Evolutionary conservation across 306 rosid genomes (phyloP), one percentile per base, ranked within the genome.

Genomic region (Lathyrus aphaca): DNA sequence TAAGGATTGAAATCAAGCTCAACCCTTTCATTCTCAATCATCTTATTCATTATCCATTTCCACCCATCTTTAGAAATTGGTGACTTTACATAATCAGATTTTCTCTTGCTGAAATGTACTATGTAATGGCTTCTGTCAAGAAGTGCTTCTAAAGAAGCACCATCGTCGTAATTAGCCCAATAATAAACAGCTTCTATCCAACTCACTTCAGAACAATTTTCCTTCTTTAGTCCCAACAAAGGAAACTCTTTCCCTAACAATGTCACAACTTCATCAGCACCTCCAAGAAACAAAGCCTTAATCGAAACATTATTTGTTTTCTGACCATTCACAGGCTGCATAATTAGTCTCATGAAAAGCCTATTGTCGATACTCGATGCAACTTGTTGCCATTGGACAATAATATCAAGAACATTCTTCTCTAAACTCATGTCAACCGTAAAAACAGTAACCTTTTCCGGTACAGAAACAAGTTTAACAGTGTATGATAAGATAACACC

Each of bases 1-100:
- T 91, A 91, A 0, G 97, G 95, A n/a, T 91, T 91, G 85, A 91
- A 88, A 21, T 81, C 87, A 68, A 91, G 42, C 1, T 74, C 85
- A 10, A 65, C 75, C 65, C 83, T 86, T 0, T 92, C 95, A n/a
- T 81, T 19, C 10, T 81, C 86, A 25, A 77, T 75, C 83, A 89
- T 80, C 73, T 55, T 85, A 50, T 85, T 75, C 77, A 78, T 85
- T 2, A 89, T 11, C 81, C 66, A 77, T 18, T 79, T 75, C 72
- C 87, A 65, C 67, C 87, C 88, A 5, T 77, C 73, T 73, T 56
- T 81, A 6, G 90, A 64, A 59, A 90, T 88, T 6, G 87, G 78
- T 1, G 60, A 71, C 68, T 84, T 83, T 1, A 90, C 90, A 53
- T 86, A 88, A 77, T 90, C 96, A 1, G 95, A 90, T 78, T 84